phyloP scores from a whole-genome alignment of 2,329 filamentous ascomycete genomes.

The Cladosporium sp. region DNA sequence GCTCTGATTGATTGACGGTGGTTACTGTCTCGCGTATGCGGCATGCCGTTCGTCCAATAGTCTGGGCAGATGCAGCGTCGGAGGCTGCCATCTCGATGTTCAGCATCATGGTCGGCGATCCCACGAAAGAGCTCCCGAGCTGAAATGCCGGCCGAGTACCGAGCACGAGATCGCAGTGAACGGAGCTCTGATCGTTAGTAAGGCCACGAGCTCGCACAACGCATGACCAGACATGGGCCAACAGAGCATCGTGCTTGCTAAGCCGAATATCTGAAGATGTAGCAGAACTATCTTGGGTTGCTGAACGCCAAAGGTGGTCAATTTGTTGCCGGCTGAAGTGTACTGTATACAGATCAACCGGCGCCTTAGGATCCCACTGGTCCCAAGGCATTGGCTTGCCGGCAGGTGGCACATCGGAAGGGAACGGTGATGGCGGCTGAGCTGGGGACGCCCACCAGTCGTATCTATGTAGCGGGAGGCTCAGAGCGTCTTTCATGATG shows the following conservation, averaged over 20 bases:
- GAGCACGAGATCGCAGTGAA: constrained; percentile 17
- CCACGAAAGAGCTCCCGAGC: constrained; percentile 8
- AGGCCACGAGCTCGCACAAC: constrained; percentile 17
- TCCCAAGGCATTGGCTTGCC: constrained; percentile 10
- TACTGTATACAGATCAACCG: constrained; percentile 10
- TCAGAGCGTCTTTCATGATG: constrained; percentile 1
- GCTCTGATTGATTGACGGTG: neutral
- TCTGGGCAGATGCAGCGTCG: neutral
- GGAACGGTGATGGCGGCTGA: constrained; percentile 10
- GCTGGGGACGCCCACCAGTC: constrained; percentile 15
- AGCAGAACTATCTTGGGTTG: neutral
- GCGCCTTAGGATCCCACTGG: constrained; percentile 6
- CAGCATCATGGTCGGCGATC: constrained; percentile 19
- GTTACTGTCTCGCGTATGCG: constrained; percentile 9
- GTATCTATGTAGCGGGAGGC: constrained; percentile 17
- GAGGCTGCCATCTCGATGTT: constrained; percentile 19
- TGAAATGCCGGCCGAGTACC: constrained; percentile 11
- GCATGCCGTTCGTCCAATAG: neutral
- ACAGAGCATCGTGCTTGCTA: constrained; percentile 18
- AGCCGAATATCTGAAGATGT: neutral
- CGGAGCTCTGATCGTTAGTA: neutral
- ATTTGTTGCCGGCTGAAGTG: constrained; percentile 15
- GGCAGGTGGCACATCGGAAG: neutral
- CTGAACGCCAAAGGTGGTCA: constrained; percentile 9
- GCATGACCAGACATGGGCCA: constrained; percentile 20